A percentile compares a stretch with the other conserved stretches of the same genome.
phyloP scores from a whole-genome alignment of 2,329 filamentous ascomycete genomes.

The Metarhizium anisopliae region DNA sequence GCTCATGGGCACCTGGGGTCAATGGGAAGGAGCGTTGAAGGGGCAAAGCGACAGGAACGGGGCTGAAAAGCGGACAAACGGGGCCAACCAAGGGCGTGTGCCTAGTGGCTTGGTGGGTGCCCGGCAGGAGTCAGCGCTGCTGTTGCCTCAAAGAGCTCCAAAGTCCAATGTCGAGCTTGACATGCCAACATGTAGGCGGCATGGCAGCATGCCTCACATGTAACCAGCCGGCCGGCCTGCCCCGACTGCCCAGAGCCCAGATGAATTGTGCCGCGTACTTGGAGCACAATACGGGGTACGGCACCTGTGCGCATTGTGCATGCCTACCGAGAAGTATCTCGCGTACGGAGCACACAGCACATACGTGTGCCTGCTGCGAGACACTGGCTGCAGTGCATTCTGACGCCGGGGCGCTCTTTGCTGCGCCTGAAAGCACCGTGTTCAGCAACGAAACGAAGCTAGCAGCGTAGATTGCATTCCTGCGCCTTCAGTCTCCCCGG shows the following conservation, averaged over 20 bases:
- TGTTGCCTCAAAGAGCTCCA: neutral
- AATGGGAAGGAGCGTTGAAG: too few relatives aligned
- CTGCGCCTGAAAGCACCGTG: neutral
- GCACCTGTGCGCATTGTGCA: too few relatives aligned
- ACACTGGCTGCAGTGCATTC: neutral
- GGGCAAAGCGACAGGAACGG: neutral
- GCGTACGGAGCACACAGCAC: neutral
- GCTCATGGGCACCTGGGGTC: neutral
- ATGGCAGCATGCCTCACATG: neutral
- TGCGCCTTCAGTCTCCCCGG: neutral
- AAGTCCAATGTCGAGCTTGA: neutral
- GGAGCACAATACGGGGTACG: too few relatives aligned
- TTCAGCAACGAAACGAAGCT: neutral
- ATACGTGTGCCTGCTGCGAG: neutral
- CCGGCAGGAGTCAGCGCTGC: neutral
- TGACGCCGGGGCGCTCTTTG: neutral
- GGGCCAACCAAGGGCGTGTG: neutral
- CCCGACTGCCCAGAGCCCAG: too few relatives aligned
- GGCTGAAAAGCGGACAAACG: neutral
- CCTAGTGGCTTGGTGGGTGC: neutral
- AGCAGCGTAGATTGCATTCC: neutral
- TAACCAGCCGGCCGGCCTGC: neutral
- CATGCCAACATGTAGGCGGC: neutral
- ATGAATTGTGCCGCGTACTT: too few relatives aligned
- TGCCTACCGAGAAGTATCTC: too few relatives aligned